Base-by-base conservation (phyloP, 805 yeast species). In the Hanseniaspora occidentalis region DNA sequence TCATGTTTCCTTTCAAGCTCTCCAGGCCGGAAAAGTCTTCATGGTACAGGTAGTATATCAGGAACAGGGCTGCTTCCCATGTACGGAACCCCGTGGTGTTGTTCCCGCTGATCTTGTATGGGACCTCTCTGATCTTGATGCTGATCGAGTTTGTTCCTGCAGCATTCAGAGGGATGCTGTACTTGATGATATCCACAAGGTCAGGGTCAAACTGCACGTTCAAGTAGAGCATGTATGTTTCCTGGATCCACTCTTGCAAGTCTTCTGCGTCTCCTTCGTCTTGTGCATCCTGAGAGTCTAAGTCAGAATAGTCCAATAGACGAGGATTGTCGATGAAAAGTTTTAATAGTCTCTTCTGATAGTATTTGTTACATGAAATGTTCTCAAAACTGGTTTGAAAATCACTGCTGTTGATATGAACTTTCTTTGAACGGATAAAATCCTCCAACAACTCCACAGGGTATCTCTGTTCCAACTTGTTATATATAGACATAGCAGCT, bases 81-180 rank as follows among this genome's bases (percentile, higher is more conserved):
- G 96, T 89, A 31, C 96, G 64, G 41, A 76, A 60, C 0, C 96
- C 96, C 0, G 96, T 89, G 1, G 94, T 79, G 4, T 94, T 94
- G n/a, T 62, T 54, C 1, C 84, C 84, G 27, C 83, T 71, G 11
- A 82, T 72, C 39, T 81, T 45, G 40, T 69, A 64, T 0, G 88
- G 89, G 0, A 74, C 67, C 50, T 82, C 92, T 43, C 59, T 60
- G 3, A 80, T 70, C 6, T 49, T 47, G 2, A 70, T 52, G 0
- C 38, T 38, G 1, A 45, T 36, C 1, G 36, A 44, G 6, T 18
- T 9, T 11, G 23, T 4, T 13, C 20, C 22, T 1, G 41, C 39
- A 29, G 42, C 37, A 17, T 14, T 8, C 7, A 37, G 39, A 9
- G 36, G 23, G 21, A 65, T 46, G n/a, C 43, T 48, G 43, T 64